Base-by-base conservation (phyloP, 2,329 filamentous ascomycete species). In the Gliomastix tumulicola region DNA sequence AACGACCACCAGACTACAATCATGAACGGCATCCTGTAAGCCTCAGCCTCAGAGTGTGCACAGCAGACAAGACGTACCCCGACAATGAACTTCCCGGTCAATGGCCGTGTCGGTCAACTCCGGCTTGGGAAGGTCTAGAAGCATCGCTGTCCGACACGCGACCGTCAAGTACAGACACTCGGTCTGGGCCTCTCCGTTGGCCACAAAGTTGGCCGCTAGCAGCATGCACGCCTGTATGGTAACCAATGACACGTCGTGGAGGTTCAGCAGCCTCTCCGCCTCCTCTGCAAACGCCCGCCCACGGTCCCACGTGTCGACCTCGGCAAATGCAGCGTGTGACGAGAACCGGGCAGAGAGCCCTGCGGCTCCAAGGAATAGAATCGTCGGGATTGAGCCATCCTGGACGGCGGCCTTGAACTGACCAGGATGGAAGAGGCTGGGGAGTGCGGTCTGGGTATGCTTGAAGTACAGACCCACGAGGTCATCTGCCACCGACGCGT, bases 211-310 rank as follows among this genome's bases (percentile, higher is more conserved):
- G 4, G 50, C 48, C 3, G 59, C 63, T 2, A 65, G 44, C 21
- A 66, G 43, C 6, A 66, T 54, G 33, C 57, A 59, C 3, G 59
- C 54, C 41, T 65, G 63, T 16, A 65, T 50, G 3, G 57, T 64
- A 2, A 42, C 44, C 15, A 65, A 36, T 4, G 55, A 58, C 11
- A 62, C 49, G 12, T 57, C 47, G 8, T 57, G 55, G 19, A 64
- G 40, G 35, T 61, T 46, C 7, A 62, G 44, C 2, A 56, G 42
- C 9, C 34, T 42, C 38, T 51, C 47, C 27, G 44, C 44, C 34
- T 46, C 41, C 39, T 42, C 21, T 35, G 46, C 34, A 38, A 44
- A 47, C 13, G 31, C 30, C 37, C 48, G 39, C 13, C 47, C 44
- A 37, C 52, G 39, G 17, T 48, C 41, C 15, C 45, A 38, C 11